Evolutionary conservation across 2,329 filamentous ascomycete species (phyloP).

Genomic region (Phaeosphaeriaceae sp.): DNA sequence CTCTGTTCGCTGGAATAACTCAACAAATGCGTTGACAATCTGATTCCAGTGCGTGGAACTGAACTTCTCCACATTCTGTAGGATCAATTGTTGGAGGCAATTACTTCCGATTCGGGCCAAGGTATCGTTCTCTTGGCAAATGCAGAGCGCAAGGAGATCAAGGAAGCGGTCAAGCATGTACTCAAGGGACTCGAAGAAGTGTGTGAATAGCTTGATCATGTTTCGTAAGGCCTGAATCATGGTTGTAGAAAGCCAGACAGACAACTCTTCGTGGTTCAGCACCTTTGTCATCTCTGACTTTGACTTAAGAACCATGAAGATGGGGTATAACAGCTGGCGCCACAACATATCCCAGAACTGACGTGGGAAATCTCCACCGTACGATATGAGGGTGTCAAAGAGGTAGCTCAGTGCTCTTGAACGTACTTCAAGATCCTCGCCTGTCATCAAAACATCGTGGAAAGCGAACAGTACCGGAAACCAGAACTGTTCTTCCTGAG

Average conservation of each 20-base stretch:
- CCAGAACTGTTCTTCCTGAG: constrained; percentile 97
- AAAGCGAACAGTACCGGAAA: constrained; percentile 98
- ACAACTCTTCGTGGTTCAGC: constrained; percentile 93
- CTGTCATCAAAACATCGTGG: constrained; percentile 98
- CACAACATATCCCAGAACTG: constrained; percentile 99
- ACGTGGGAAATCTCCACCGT: constrained; percentile 87
- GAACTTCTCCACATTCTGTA: constrained; percentile 96
- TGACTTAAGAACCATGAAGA: constrained; percentile 97
- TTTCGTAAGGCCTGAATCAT: constrained; percentile 99
- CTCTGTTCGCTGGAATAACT: constrained; percentile 92
- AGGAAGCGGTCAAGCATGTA: constrained; percentile 99
- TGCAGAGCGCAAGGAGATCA: constrained; percentile 91
- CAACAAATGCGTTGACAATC: constrained; percentile 93
- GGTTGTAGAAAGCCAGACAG: constrained; percentile 97
- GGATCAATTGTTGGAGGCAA: constrained; percentile 92
- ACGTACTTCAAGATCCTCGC: constrained; percentile 95
- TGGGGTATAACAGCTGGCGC: constrained; percentile 95
- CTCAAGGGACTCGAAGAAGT: constrained; percentile 95
- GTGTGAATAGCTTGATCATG: constrained; percentile 98
- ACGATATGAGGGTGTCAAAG: constrained; percentile 88
- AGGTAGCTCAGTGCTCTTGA: constrained; percentile 90
- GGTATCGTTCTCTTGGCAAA: constrained; percentile 98
- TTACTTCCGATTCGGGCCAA: constrained; percentile 98
- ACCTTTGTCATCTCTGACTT: constrained; percentile 96
- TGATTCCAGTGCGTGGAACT: constrained; percentile 86